These are phyloP conservation scores for Hexamita inflata DNA, from an alignment of 208 protist species.

Conservation along the genomic window DNA sequence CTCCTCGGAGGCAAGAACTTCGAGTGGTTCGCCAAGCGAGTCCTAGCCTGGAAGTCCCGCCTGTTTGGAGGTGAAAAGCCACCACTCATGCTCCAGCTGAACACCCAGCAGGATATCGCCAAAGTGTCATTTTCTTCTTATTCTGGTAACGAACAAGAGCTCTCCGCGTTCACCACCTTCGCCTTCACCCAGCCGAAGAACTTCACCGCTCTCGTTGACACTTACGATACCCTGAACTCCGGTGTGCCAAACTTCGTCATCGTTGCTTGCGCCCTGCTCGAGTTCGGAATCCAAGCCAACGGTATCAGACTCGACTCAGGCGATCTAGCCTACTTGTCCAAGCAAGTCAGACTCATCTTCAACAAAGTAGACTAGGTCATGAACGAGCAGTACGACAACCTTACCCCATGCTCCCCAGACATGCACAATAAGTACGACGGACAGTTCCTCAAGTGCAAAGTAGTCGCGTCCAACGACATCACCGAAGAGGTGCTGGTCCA, in stretches of 20 bases:
- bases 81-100: too few relatives aligned
- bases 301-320: slow-evolving; percentile 59
- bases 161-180: slow-evolving; percentile 13
- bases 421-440: background rate
- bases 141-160: slow-evolving; percentile 5
- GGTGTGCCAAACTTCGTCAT: slow-evolving; percentile 53
- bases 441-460: slow-evolving; percentile 45
- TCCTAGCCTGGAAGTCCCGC: background rate
- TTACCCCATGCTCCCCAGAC: too few relatives aligned
- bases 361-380: slow-evolving; percentile 41
- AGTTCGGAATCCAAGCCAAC: slow-evolving; percentile 45
- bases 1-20: background rate
- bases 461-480: slow-evolving; percentile 63
- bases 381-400: too few relatives aligned
- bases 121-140: too few relatives aligned
- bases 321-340: slow-evolving; percentile 61
- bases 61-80: background rate
- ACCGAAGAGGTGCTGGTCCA: slow-evolving; percentile 53
- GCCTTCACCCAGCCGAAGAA: slow-evolving; percentile 42
- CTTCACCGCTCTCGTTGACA: slow-evolving; percentile 67
- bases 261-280: slow-evolving; percentile 28
- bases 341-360: too few relatives aligned
- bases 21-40: background rate
- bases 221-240: slow-evolving; percentile 61
- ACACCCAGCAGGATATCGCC: too few relatives aligned